A percentile compares a stretch with the other conserved stretches of the same genome.
Conservation (phyloP, 2,329 filamentous ascomycete species). For the Colletotrichum sp. region DNA sequence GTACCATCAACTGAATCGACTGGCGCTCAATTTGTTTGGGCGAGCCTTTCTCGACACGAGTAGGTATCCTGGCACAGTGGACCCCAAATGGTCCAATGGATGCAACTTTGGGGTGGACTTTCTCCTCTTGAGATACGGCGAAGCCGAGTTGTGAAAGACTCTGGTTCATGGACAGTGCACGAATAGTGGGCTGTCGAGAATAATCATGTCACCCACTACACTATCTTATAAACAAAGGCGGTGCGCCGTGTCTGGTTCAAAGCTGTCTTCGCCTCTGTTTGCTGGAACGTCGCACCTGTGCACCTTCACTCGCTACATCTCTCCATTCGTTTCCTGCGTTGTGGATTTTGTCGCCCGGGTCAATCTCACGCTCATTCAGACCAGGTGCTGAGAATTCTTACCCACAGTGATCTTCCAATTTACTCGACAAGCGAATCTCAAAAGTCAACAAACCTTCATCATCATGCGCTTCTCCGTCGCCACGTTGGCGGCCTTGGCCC, state of each 20-base stretch:
- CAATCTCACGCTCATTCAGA: neutral
- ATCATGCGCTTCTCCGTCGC: conserved; percentile 12
- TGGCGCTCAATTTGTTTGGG: neutral
- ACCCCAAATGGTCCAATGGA: neutral
- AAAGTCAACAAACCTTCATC: neutral
- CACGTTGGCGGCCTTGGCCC: conserved; percentile 11
- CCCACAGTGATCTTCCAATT: neutral
- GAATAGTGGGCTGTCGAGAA: neutral
- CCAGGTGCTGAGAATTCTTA: neutral
- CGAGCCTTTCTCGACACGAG: neutral
- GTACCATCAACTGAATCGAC: neutral
- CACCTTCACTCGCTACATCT: neutral
- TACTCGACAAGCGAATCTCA: neutral
- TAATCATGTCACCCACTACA: neutral
- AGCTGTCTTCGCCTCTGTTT: neutral
- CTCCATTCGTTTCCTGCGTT: neutral
- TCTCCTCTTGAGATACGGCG: neutral
- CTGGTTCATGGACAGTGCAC: neutral
- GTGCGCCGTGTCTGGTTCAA: fast-evolving
- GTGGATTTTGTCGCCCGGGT: neutral
- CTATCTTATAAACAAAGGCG: neutral
- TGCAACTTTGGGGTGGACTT: neutral
- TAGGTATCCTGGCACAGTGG: neutral
- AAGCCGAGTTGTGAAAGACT: neutral
- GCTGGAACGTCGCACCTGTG: neutral